phyloP scores from a whole-genome alignment of 2,329 filamentous ascomycete species.

The Aspergillus oerlinghausenensis region DNA sequence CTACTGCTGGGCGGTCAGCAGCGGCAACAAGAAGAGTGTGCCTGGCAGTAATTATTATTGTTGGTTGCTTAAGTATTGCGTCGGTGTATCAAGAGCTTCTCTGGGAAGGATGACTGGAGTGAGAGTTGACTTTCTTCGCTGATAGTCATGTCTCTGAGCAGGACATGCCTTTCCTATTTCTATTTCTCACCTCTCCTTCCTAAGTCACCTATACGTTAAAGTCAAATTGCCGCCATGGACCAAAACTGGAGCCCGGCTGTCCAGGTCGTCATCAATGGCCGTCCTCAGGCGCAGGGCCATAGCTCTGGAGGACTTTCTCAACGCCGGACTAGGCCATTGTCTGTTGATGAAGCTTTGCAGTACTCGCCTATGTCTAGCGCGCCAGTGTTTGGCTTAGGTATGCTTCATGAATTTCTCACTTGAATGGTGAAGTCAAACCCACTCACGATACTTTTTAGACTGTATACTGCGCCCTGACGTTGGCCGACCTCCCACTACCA shows the following conservation, averaged over 20 bases:
- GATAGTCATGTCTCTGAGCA: slow-evolving; percentile 32
- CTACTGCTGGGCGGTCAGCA: slow-evolving; percentile 24
- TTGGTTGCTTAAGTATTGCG: slow-evolving; percentile 8
- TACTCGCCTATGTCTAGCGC: slow-evolving; percentile 49
- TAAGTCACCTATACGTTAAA: slow-evolving; percentile 18
- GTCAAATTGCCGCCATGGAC: slow-evolving; percentile 33
- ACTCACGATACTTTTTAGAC: slow-evolving; percentile 24
- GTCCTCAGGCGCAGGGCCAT: slow-evolving; percentile 24
- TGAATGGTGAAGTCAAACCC: slow-evolving; percentile 16
- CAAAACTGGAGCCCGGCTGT: slow-evolving; percentile 36
- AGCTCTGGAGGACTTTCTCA: slow-evolving; percentile 23
- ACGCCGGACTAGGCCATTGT: slow-evolving; percentile 33
- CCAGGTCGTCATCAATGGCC: slow-evolving; percentile 40
- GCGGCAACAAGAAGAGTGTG: slow-evolving; percentile 21
- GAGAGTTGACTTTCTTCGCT: slow-evolving; percentile 11
- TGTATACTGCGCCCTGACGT: slow-evolving; percentile 41
- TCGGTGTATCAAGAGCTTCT: background rate
- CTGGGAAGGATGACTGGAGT: slow-evolving; percentile 11
- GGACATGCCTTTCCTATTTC: slow-evolving; percentile 23
- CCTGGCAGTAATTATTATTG: slow-evolving; percentile 23
- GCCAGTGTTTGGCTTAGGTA: slow-evolving; percentile 44
- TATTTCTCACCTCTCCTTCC: slow-evolving; percentile 19
- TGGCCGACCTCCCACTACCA: slow-evolving; percentile 37
- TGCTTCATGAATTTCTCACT: slow-evolving; percentile 9
- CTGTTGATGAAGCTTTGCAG: slow-evolving; percentile 45